These are phyloP conservation scores for Mortierella sp. DNA, from an alignment of 371 early-diverging fungal species.

Conservation along the genomic window DNA sequence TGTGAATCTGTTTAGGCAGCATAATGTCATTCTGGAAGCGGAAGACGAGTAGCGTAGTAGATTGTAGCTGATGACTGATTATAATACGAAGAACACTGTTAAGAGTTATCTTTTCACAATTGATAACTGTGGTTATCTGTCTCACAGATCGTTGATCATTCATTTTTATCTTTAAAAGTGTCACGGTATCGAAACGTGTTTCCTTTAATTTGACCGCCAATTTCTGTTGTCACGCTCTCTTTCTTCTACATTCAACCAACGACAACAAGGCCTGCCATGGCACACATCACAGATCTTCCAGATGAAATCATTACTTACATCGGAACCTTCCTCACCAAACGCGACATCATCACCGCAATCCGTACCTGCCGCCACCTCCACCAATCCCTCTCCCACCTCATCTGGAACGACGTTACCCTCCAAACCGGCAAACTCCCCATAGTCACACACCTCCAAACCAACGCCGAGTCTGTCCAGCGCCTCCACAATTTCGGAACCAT, in stretches of 20 bases:
- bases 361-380: background rate
- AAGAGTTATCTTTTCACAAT: background rate
- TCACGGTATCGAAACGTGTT: too few species aligned
- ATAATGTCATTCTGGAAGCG: background rate
- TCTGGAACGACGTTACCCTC: background rate
- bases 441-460: background rate
- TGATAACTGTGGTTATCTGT: too few species aligned
- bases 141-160: too few species aligned
- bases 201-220: background rate
- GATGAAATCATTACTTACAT: background rate
- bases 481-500: slow-evolving; percentile 4
- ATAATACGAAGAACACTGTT: background rate
- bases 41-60: background rate
- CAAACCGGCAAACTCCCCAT: background rate
- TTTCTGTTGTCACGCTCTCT: background rate
- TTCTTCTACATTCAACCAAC: background rate
- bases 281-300: slow-evolving; percentile 2
- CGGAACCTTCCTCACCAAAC: background rate
- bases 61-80: background rate
- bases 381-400: background rate
- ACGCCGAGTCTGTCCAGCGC: background rate
- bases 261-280: background rate
- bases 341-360: background rate
- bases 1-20: background rate
- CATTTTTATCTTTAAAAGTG: too few species aligned